A percentile compares a stretch with the other conserved stretches of the same genome.
Evolutionary conservation across 2,329 filamentous ascomycete species (phyloP).

Genomic region (Fonsecaea erecta): DNA sequence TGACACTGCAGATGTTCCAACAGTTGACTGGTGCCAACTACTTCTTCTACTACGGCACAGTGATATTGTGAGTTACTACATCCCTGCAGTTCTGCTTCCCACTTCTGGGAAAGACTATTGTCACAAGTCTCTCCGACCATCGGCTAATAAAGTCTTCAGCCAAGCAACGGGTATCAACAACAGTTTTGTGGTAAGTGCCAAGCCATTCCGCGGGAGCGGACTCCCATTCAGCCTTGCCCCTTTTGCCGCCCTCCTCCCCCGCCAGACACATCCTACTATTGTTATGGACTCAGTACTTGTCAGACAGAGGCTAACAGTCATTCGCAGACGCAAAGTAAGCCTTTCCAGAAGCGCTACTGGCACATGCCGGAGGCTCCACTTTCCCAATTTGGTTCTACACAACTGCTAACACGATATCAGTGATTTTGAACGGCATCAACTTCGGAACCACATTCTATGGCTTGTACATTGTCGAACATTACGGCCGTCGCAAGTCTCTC

Average conservation of each 20-base stretch:
- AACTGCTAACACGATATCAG: slow-evolving; percentile 58
- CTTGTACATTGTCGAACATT: slow-evolving; percentile 81
- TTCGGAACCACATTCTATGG: slow-evolving; percentile 82
- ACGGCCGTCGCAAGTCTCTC: slow-evolving; percentile 79
- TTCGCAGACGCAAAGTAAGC: background rate
- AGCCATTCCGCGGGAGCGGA: background rate
- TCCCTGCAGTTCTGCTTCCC: no score
- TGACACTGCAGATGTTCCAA: slow-evolving; percentile 53
- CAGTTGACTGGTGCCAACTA: slow-evolving; percentile 57
- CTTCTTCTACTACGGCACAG: slow-evolving; percentile 59
- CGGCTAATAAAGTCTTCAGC: background rate
- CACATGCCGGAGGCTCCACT: background rate
- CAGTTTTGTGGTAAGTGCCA: slow-evolving; percentile 63
- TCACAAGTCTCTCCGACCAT: no score
- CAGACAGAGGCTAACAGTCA: background rate
- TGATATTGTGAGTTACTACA: slow-evolving; percentile 58
- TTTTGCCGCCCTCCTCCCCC: background rate
- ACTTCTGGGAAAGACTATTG: no score
- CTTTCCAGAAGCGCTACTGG: background rate
- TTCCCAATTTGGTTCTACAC: background rate
- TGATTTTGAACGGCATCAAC: slow-evolving; percentile 88
- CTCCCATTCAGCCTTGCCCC: background rate
- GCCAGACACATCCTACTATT: background rate
- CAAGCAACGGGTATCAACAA: slow-evolving; percentile 67
- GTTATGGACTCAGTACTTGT: background rate